phyloP scores from a whole-genome alignment of 768 basidiomycete genomes.

The Trametes gibbosa region DNA sequence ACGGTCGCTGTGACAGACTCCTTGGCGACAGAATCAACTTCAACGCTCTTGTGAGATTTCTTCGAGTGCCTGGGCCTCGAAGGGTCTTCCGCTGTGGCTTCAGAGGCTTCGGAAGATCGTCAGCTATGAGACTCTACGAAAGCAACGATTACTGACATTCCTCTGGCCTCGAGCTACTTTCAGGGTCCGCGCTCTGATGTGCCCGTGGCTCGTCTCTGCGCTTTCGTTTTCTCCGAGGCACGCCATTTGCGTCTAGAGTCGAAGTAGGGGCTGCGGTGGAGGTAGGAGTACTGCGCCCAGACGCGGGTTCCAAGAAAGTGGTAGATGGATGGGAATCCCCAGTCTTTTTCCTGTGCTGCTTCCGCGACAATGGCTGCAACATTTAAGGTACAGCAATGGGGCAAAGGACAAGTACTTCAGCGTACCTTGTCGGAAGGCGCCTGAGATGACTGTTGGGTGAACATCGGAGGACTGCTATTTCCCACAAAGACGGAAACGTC shows the following conservation, averaged over 20 bases:
- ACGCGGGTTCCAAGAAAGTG: background rate
- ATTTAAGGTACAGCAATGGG: background rate
- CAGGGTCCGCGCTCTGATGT: background rate
- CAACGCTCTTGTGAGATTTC: background rate
- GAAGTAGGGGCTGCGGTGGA: background rate
- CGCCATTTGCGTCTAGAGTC: conserved; percentile 8
- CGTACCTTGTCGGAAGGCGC: background rate
- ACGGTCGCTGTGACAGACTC: too few species aligned
- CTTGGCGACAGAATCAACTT: too few species aligned
- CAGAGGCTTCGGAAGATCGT: background rate
- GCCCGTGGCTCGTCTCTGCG: background rate
- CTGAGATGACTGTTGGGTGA: background rate
- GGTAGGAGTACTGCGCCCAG: background rate
- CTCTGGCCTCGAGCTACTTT: background rate
- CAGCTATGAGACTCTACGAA: background rate
- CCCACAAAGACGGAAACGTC: conserved; percentile 17
- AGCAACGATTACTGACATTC: background rate
- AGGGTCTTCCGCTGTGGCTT: background rate
- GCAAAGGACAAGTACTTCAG: background rate
- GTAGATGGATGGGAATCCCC: background rate
- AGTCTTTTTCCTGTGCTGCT: background rate
- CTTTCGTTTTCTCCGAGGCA: conserved; percentile 15
- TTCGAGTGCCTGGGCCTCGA: background rate
- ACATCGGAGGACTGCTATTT: background rate
- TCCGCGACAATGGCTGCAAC: background rate